phyloP scores from a whole-genome alignment of 768 basidiomycete species.

The Pleurotus tuber-regium region DNA sequence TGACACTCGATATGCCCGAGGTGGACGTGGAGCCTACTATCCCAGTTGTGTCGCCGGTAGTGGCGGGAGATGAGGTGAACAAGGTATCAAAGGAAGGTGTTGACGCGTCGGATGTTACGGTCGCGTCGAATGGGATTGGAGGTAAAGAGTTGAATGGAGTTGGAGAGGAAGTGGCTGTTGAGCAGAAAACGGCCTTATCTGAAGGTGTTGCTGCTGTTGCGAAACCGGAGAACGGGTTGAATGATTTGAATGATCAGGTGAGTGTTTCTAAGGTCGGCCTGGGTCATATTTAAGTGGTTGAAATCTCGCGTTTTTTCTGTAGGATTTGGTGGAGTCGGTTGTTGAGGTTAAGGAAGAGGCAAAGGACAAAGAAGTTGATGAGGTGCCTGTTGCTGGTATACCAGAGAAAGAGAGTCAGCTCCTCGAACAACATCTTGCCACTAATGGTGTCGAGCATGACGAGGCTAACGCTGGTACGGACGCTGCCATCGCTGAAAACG shows the following conservation, averaged over 20 bases:
- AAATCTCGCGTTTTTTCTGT: background rate
- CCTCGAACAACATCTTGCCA: background rate
- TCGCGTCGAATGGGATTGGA: background rate
- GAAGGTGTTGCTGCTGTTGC: background rate
- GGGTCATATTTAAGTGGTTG: too few species aligned
- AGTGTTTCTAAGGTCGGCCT: too few species aligned
- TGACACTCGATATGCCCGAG: background rate
- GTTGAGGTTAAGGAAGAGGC: background rate
- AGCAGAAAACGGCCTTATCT: background rate
- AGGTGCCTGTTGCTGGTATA: too few species aligned
- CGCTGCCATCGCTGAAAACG: background rate
- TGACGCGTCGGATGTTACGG: background rate
- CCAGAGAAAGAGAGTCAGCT: too few species aligned
- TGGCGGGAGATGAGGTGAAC: background rate
- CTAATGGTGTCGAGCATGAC: background rate
- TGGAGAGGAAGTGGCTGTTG: background rate
- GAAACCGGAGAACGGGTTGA: background rate
- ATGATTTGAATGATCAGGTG: too few species aligned
- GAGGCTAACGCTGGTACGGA: background rate
- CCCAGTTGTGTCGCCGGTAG: background rate
- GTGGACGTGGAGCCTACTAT: background rate
- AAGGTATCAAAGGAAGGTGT: background rate
- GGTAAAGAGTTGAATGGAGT: background rate
- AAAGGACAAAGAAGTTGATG: background rate
- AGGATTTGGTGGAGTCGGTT: background rate